phyloP scores from a whole-genome alignment of 2,329 filamentous ascomycete species.

The Aspergillus awamori region DNA sequence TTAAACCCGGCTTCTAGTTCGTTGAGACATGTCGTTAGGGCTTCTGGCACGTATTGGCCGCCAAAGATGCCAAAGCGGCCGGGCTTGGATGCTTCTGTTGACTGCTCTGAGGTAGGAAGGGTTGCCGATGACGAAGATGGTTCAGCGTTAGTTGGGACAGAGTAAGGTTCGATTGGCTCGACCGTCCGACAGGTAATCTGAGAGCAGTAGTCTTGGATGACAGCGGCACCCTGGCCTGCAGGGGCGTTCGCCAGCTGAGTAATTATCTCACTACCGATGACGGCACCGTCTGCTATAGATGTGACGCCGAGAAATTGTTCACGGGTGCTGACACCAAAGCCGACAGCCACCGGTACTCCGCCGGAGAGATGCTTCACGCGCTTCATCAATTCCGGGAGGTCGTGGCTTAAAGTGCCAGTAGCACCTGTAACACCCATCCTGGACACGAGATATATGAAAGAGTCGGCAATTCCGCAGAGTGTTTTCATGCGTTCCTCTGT shows the following conservation, averaged over 20 bases:
- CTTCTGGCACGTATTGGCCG: conserved; percentile 93
- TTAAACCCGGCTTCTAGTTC: conserved; percentile 89
- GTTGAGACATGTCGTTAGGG: conserved; percentile 89
- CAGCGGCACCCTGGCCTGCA: conserved; percentile 63
- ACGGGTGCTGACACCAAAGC: conserved; percentile 89
- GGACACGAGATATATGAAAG: conserved; percentile 96
- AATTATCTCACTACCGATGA: conserved; percentile 92
- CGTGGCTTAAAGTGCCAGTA: conserved; percentile 74
- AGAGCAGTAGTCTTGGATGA: conserved; percentile 81
- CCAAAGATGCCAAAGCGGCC: conserved; percentile 80
- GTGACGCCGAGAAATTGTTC: conserved; percentile 87
- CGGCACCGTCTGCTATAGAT: conserved; percentile 82
- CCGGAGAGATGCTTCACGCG: conserved; percentile 87
- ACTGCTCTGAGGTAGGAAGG: neutral
- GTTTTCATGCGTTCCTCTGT: conserved; percentile 88
- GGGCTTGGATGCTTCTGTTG: neutral
- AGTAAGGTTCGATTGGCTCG: conserved; percentile 41
- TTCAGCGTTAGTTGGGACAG: neutral
- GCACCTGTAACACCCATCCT: conserved; percentile 93
- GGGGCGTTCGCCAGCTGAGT: conserved; percentile 70
- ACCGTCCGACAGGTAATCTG: conserved; percentile 60
- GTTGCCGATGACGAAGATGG: neutral
- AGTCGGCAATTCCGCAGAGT: conserved; percentile 90
- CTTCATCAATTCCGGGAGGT: conserved; percentile 74
- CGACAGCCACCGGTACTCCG: conserved; percentile 82